Conservation (phyloP, 495 filamentous ascomycete species). For the Aspergillus hancockii region DNA sequence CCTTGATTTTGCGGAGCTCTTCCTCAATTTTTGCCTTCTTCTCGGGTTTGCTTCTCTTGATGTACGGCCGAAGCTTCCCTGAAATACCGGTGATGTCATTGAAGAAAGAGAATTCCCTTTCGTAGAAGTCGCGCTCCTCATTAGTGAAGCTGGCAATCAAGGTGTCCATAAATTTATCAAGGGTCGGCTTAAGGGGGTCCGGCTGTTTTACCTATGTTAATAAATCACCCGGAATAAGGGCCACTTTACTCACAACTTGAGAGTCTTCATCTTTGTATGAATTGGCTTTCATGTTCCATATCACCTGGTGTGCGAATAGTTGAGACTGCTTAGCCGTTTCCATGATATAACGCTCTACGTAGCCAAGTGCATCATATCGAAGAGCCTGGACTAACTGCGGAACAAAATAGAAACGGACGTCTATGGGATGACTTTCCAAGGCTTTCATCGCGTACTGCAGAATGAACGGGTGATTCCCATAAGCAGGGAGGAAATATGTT, state of each 20-base stretch:
- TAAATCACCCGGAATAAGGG: constrained; percentile 6
- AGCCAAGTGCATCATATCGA: constrained; percentile 92
- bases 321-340: constrained; percentile 96
- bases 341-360: constrained; percentile 93
- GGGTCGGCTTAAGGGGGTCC: constrained; percentile 86
- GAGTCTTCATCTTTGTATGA: constrained; percentile 96
- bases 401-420: constrained; percentile 98
- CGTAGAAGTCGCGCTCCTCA: constrained; percentile 82
- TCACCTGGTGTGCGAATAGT: constrained; percentile 97
- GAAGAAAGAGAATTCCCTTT: constrained; percentile 96
- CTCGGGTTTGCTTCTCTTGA: constrained; percentile 89
- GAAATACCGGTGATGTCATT: constrained; percentile 95
- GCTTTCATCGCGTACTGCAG: constrained; percentile 98
- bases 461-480: constrained; percentile 91
- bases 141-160: constrained; percentile 79
- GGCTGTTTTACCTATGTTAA: constrained; percentile 60
- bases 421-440: constrained; percentile 87
- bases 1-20: constrained; percentile 92
- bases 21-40: constrained; percentile 99
- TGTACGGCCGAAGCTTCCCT: constrained; percentile 90
- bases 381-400: constrained; percentile 96
- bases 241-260: constrained; percentile 63
- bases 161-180: constrained; percentile 85
- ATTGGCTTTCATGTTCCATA: constrained; percentile 99
- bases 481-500: constrained; percentile 89